These are phyloP conservation scores for Meredithiella fracta DNA, from an alignment of 2,329 filamentous ascomycete species.

Conservation along the genomic window DNA sequence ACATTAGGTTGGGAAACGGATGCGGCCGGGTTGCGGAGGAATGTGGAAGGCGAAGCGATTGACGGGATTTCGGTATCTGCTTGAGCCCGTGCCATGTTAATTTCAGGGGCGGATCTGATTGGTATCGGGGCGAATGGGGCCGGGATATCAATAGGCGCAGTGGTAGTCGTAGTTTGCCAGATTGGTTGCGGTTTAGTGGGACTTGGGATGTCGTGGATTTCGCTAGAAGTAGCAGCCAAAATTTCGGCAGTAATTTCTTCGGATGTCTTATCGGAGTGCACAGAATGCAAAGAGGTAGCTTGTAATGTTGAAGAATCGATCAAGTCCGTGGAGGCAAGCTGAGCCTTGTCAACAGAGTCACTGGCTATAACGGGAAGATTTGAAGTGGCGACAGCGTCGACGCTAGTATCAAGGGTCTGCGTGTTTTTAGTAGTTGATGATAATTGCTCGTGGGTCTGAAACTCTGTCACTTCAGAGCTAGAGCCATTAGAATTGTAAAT, in stretches of 20 bases:
- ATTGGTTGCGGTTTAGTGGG: neutral
- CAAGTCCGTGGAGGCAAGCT: neutral
- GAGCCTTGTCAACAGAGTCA: neutral
- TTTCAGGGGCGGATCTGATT: slow-evolving; percentile 10
- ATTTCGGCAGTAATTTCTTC: slow-evolving; percentile 12
- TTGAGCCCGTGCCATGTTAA: slow-evolving; percentile 9
- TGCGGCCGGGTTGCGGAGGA: slow-evolving; percentile 27
- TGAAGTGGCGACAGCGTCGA: neutral
- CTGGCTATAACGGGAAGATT: neutral
- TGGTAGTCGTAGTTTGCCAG: neutral
- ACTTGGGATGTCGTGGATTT: slow-evolving; percentile 6
- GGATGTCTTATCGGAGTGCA: slow-evolving; percentile 1
- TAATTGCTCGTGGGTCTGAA: neutral
- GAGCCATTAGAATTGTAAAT: neutral
- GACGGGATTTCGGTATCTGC: slow-evolving; percentile 26
- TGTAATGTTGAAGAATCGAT: neutral
- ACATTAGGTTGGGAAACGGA: slow-evolving; percentile 14
- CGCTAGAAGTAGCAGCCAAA: slow-evolving; percentile 10
- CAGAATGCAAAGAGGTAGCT: slow-evolving; percentile 4
- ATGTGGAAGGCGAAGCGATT: slow-evolving; percentile 44
- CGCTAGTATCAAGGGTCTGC: neutral
- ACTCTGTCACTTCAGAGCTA: neutral
- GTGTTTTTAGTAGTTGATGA: neutral
- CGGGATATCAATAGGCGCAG: neutral
- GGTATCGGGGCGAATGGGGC: neutral